Evolutionary conservation across 2,329 filamentous ascomycete genomes (phyloP).

Genomic region (Septoria petroselini): DNA sequence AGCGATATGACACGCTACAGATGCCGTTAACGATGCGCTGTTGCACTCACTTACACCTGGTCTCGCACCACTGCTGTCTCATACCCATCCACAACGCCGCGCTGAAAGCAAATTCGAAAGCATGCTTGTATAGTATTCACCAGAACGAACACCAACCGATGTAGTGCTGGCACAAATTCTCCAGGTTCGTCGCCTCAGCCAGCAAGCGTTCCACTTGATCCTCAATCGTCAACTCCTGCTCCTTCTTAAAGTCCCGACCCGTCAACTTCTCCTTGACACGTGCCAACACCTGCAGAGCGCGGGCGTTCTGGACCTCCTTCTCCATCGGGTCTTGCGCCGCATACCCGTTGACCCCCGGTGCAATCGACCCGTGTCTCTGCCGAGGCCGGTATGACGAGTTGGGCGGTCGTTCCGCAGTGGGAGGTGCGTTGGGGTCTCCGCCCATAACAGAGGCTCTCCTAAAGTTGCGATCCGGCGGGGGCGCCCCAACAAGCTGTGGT

Average conservation of each 20-base stretch:
- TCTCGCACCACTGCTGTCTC: no score
- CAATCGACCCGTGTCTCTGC: slow-evolving; percentile 21
- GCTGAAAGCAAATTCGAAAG: no score
- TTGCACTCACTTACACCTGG: no score
- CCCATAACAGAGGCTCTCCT: slow-evolving; percentile 36
- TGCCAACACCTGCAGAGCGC: slow-evolving; percentile 85
- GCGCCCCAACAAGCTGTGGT: slow-evolving; percentile 1
- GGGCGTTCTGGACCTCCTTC: slow-evolving; percentile 83
- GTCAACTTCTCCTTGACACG: slow-evolving; percentile 95
- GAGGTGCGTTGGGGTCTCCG: slow-evolving; percentile 32
- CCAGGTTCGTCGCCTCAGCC: slow-evolving; percentile 89
- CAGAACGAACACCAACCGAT: slow-evolving; percentile 99
- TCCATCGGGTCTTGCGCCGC: slow-evolving; percentile 38
- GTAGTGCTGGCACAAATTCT: slow-evolving; percentile 98
- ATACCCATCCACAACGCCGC: no score
- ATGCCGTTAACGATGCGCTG: no score
- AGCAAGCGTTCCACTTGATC: slow-evolving; percentile 93
- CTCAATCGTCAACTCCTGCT: slow-evolving; percentile 78
- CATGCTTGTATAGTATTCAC: slow-evolving; percentile 52
- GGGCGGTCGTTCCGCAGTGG: slow-evolving; percentile 34
- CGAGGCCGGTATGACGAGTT: slow-evolving; percentile 22
- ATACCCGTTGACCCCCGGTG: slow-evolving; percentile 35
- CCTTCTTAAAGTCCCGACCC: slow-evolving; percentile 83
- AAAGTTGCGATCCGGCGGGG: slow-evolving; percentile 20
- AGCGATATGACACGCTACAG: no score